These are phyloP conservation scores for Glomus cerebriforme DNA, from an alignment of 192 early-diverging fungal genomes.

Conservation along the genomic window DNA sequence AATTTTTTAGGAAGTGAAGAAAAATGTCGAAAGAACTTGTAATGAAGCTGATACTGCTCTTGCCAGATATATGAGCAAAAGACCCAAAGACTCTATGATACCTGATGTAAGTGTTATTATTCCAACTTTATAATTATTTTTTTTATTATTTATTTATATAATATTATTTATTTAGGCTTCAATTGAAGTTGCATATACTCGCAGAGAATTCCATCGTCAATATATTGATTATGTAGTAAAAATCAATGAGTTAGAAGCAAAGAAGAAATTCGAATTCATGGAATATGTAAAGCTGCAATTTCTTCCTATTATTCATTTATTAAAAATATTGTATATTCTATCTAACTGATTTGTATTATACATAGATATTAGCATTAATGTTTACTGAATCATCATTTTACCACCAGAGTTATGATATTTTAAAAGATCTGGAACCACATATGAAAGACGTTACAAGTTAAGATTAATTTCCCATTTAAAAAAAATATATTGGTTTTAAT, in stretches of 20 bases:
- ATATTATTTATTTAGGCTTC: conserved; percentile 42
- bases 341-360: background rate
- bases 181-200: conserved; percentile 61
- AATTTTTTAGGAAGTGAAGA: conserved; percentile 53
- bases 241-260: conserved; percentile 72
- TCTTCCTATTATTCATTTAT: background rate
- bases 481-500: background rate
- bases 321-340: background rate
- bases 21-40: conserved; percentile 60
- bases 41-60: conserved; percentile 64
- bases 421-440: conserved; percentile 79
- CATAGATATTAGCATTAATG: conserved; percentile 73
- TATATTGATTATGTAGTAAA: conserved; percentile 68
- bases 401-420: conserved; percentile 79
- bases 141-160: background rate
- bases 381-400: conserved; percentile 82
- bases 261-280: conserved; percentile 75
- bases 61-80: conserved; percentile 61
- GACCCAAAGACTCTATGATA: conserved; percentile 59
- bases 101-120: conserved; percentile 55
- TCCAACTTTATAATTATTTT: conserved; percentile 25
- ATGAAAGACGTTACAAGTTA: conserved; percentile 75
- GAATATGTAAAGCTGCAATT: conserved; percentile 52
- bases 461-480: background rate
- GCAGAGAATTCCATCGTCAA: conserved; percentile 62